Base-by-base conservation (phyloP, 768 basidiomycete species). In the Daedalea quercina region DNA sequence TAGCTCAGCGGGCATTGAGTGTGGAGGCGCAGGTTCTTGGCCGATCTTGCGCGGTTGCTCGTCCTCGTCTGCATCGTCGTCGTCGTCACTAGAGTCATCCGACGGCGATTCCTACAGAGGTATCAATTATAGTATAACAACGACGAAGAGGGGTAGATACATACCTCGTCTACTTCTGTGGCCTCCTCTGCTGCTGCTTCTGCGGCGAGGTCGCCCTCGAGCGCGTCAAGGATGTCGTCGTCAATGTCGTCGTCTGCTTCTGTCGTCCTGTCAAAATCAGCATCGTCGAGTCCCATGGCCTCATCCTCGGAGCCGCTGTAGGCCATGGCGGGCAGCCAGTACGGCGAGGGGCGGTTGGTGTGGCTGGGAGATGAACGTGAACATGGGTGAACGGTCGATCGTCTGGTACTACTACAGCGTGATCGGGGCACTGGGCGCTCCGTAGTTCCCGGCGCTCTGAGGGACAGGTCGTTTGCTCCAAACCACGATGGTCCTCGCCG, bases 401-500 rank as follows among this genome's bases (percentile, higher is more conserved):
- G 28, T n/a, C n/a, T n/a, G n/a, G n/a, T n/a, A n/a, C n/a, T 11
- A 31, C 28, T 31, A 4, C 11, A 11, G 28, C 6, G 31, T 25
- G 44, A 46, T 40, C 34, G 25, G 33, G 11, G 19, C 15, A 15
- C n/a, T 40, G 37, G 37, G 44, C 42, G 48, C 28, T 43, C 37
- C 44, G 54, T 31, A 31, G 28, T 31, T 31, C 11, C 53, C 35
- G 51, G 43, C 40, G 34, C 50, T 47, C 53, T 26, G 7, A 19
- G 37, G 7, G n/a, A n/a, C n/a, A n/a, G 17, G 19, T 15, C 37
- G 37, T 15, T 19, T 40, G 37, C 37, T 40, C 37, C 44, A 35
- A 48, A 65, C 60, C 66, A 72, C 58, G 62, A 96, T 97, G 96
- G 96, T 99, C 66, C 78, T 99, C 63, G 88, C 90, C 59, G 96